Evolutionary conservation across 495 filamentous ascomycete genomes (phyloP).

Genomic region (Aspergillus diversus): DNA sequence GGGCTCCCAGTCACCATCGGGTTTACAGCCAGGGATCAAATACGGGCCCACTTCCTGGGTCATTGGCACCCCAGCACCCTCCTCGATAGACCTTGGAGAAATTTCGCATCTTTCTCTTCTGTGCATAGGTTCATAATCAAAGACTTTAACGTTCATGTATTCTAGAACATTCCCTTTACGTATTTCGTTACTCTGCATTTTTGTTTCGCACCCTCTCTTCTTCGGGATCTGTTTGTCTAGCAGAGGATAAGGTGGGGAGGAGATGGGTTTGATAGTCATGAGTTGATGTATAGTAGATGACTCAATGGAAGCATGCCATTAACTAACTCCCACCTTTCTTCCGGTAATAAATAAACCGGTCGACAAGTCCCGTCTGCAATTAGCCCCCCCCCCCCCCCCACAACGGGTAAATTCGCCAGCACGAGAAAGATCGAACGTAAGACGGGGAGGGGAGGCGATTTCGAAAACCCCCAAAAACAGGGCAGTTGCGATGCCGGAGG

Average conservation of each 20-base stretch:
- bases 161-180: slow-evolving; percentile 12
- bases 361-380: background rate
- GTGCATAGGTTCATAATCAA: slow-evolving; percentile 12
- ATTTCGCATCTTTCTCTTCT: slow-evolving; percentile 1
- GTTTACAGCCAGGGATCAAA: slow-evolving; percentile 48
- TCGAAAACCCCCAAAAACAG: no score
- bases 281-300: slow-evolving; percentile 31
- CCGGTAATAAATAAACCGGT: background rate
- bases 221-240: background rate
- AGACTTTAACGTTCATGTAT: slow-evolving; percentile 18
- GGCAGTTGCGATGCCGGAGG: background rate
- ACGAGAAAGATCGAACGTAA: no score
- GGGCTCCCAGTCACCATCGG: slow-evolving; percentile 40
- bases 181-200: slow-evolving; percentile 2
- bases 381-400: background rate
- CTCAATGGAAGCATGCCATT: slow-evolving; percentile 16
- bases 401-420: background rate
- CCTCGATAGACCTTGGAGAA: slow-evolving; percentile 30
- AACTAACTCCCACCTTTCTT: background rate
- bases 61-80: slow-evolving; percentile 36
- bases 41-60: slow-evolving; percentile 32
- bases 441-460: no score
- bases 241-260: slow-evolving; percentile 2
- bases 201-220: slow-evolving; percentile 4
- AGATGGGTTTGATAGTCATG: slow-evolving; percentile 15